Evolutionary conservation across 2,329 filamentous ascomycete species (phyloP), one percentile per base, ranked within the genome.

Genomic region (Periconia sp.): DNA sequence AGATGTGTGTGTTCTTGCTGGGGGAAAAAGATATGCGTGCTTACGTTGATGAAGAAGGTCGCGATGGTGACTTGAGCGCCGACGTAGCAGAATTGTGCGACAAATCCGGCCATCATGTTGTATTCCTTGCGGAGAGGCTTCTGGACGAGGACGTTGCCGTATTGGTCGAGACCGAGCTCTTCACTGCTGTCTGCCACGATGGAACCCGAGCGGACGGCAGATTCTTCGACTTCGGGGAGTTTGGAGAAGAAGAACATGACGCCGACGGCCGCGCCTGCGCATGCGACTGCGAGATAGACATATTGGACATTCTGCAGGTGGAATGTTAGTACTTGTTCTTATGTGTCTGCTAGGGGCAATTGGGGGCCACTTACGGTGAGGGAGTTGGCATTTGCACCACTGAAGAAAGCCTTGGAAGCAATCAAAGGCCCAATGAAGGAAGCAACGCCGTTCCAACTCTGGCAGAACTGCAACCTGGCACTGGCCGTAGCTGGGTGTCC

Each of bases 391-490:
- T 82, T 77, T 49, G 83, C 78, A 45, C 84, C 82, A 9, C 89
- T 82, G 76, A 92, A 92, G 74, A 92, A 89, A 52, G 88, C 87
- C 55, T 87, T 86, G 1, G 86, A 88, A 42, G 87, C 89, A 9
- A 92, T 78, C 0, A 91, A 83, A 1, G 89, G 89, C 0, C 88
- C 89, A 19, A 93, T 72, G 10, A 93, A 85, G 9, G 87, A 87
- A 35, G 88, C 89, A 45, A 91, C 84, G 50, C 87, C 89, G 65
- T 92, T 89, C 75, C 92, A 87, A 50, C 87, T 87, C 71, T 92
- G 90, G 1, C 88, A 86, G 49, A 91, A 76, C 73, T 92, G 89
- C 76, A 92, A 85, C 59, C 89, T 85, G 91, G 86, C 69, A 93
- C 88, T 6, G 88, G 85, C 71, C 87, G 90, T 58, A 82, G 33